These are phyloP conservation scores for Penicillium janthinellum DNA, from an alignment of 2,329 filamentous ascomycete species.

Conservation along the genomic window DNA sequence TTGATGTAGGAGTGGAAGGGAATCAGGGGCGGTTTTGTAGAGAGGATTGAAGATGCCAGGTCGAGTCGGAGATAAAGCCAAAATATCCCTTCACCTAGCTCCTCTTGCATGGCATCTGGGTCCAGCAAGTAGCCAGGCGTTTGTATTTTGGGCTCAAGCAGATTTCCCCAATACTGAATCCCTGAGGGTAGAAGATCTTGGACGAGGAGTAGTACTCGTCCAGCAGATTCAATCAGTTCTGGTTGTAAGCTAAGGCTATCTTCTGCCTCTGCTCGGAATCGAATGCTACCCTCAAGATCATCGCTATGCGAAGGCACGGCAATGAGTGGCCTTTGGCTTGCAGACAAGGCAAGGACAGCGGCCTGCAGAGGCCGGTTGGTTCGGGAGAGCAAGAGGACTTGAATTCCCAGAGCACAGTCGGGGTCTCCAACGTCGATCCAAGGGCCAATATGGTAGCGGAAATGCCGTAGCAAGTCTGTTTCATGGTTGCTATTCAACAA, in stretches of 20 bases:
- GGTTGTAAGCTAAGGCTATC: constrained; percentile 12
- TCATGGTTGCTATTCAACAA: constrained; percentile 15
- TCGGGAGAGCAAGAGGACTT: constrained; percentile 25
- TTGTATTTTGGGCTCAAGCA: constrained; percentile 10
- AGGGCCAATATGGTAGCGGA: constrained; percentile 27
- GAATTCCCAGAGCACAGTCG: constrained; percentile 24
- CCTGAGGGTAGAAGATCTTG: constrained; percentile 20
- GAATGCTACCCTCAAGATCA: constrained; percentile 11
- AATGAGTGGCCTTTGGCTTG: constrained; percentile 17
- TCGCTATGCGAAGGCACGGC: not conserved
- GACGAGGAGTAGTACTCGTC: constrained; percentile 20
- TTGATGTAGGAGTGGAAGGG: constrained; percentile 22
- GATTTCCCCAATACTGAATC: constrained; percentile 20
- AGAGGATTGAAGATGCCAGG: constrained; percentile 24
- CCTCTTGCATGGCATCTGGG: constrained; percentile 9
- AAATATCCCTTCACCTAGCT: constrained; percentile 22
- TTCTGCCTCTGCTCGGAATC: constrained; percentile 25
- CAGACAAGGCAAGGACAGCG: constrained; percentile 26
- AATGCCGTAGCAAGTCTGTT: constrained; percentile 28
- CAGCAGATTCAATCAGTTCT: constrained; percentile 17
- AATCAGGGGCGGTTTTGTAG: constrained; percentile 19
- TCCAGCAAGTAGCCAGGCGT: constrained; percentile 4
- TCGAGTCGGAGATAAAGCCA: constrained; percentile 28
- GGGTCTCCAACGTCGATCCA: constrained; percentile 31
- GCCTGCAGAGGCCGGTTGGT: constrained; percentile 20